Evolutionary conservation across 2,329 filamentous ascomycete genomes (phyloP).

Genomic region (Cladophialophora carrionii): DNA sequence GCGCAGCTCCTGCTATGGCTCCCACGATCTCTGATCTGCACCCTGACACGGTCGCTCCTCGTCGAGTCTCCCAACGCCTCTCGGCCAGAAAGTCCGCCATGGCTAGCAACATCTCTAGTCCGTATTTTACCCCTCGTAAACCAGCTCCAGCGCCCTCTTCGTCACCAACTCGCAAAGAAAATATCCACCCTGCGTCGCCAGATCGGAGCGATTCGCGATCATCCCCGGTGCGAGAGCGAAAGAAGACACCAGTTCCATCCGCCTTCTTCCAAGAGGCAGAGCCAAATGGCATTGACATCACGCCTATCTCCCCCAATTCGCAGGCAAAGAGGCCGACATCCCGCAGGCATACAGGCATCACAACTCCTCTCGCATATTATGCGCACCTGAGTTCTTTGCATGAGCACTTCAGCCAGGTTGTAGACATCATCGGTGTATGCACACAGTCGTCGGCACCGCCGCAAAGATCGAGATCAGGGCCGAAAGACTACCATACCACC

Average conservation of each 20-base stretch:
- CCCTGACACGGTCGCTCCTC: conserved; percentile 13
- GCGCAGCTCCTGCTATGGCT: conserved; percentile 3
- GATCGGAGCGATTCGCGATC: conserved; percentile 5
- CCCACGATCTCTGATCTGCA: not conserved
- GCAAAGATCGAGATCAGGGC: conserved; percentile 44
- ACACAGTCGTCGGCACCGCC: conserved; percentile 38
- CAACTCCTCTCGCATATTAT: conserved; percentile 51
- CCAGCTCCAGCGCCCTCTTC: conserved; percentile 10
- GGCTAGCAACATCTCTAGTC: conserved; percentile 32
- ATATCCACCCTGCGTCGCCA: conserved; percentile 4
- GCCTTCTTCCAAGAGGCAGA: not conserved
- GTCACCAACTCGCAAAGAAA: conserved; percentile 21
- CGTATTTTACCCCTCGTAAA: conserved; percentile 34
- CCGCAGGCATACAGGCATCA: conserved; percentile 40
- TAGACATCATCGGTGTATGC: conserved; percentile 51
- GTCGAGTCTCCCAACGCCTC: conserved; percentile 31
- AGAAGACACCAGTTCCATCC: not conserved
- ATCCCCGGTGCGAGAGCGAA: conserved; percentile 2
- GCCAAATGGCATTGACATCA: not conserved
- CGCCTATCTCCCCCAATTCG: not conserved
- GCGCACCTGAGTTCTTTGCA: conserved; percentile 49
- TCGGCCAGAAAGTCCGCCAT: conserved; percentile 26
- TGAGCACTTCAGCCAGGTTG: conserved; percentile 47
- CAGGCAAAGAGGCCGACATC: not conserved
- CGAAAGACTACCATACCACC: conserved; percentile 48